These are phyloP conservation scores for Russula virescens DNA, from an alignment of 768 basidiomycete genomes.

Conservation along the genomic window DNA sequence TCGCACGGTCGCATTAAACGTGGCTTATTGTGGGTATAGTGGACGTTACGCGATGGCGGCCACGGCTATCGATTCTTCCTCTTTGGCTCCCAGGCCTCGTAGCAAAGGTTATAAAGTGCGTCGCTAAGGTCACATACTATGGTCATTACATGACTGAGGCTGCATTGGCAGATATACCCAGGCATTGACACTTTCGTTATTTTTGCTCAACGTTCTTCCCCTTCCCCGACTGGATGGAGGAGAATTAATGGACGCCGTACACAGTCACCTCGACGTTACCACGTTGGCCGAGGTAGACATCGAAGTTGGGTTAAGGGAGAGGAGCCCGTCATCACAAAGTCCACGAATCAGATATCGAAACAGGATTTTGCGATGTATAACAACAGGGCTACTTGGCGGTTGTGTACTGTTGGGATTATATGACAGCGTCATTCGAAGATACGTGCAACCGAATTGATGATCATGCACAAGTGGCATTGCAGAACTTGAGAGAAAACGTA, in stretches of 20 bases:
- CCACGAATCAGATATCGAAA: slow-evolving; percentile 13
- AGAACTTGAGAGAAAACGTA: background rate
- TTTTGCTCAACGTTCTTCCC: slow-evolving; percentile 77
- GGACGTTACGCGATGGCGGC: slow-evolving; percentile 42
- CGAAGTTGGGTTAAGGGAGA: slow-evolving; percentile 10
- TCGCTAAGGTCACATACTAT: slow-evolving; percentile 14
- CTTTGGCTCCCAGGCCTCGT: slow-evolving; percentile 36
- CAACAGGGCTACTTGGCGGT: slow-evolving; percentile 8
- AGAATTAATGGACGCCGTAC: slow-evolving; percentile 42
- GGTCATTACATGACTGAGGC: background rate
- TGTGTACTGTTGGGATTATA: slow-evolving; percentile 9
- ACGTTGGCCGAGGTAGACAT: slow-evolving; percentile 4
- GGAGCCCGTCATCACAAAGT: background rate
- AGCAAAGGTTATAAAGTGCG: slow-evolving; percentile 51
- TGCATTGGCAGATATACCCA: slow-evolving; percentile 45
- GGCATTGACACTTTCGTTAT: slow-evolving; percentile 70
- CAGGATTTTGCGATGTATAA: background rate
- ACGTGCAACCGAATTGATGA: slow-evolving; percentile 7
- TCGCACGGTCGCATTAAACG: background rate
- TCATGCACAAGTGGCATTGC: background rate
- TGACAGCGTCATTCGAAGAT: slow-evolving; percentile 8
- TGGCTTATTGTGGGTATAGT: slow-evolving; percentile 37
- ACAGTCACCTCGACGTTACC: slow-evolving; percentile 16
- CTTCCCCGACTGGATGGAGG: slow-evolving; percentile 66
- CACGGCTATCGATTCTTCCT: slow-evolving; percentile 40